These are phyloP conservation scores for Ganoderma resinaceum DNA, from an alignment of 1,284 basidiomycete species.

Conservation along the genomic window DNA sequence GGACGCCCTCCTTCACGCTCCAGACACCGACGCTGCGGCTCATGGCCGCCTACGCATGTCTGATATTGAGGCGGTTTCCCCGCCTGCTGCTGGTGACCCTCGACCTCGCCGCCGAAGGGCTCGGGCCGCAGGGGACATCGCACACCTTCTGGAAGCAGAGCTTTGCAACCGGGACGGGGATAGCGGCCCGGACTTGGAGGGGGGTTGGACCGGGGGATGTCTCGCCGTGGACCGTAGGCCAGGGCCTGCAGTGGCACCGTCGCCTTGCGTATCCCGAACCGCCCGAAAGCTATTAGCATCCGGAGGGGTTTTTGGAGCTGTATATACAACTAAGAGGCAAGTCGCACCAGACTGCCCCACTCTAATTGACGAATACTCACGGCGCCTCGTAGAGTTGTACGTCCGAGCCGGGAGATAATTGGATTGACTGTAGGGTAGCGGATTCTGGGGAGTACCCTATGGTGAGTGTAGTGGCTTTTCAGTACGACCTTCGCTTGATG, in stretches of 20 bases:
- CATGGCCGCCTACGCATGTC: neutral
- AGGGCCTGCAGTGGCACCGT: neutral
- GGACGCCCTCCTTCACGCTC: neutral
- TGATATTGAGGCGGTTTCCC: neutral
- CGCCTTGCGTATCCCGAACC: neutral
- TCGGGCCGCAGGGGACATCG: neutral
- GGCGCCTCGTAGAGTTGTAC: neutral
- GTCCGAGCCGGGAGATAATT: neutral
- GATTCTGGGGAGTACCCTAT: neutral
- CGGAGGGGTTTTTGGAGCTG: neutral
- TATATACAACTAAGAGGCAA: neutral
- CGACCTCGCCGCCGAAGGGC: neutral
- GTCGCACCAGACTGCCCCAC: neutral
- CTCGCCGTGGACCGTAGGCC: neutral
- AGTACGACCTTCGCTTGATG: neutral
- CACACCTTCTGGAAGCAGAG: neutral
- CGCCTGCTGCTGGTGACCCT: neutral
- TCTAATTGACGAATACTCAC: neutral
- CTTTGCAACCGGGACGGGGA: neutral
- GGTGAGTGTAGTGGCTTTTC: neutral
- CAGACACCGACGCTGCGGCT: neutral
- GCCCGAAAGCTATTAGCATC: neutral
- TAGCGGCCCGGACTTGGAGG: neutral
- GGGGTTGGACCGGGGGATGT: neutral
- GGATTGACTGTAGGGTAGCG: too few species aligned